Evolutionary conservation across 2,329 filamentous ascomycete genomes (phyloP), one percentile per base, ranked within the genome.

Genomic region (Mariannaea sp.): DNA sequence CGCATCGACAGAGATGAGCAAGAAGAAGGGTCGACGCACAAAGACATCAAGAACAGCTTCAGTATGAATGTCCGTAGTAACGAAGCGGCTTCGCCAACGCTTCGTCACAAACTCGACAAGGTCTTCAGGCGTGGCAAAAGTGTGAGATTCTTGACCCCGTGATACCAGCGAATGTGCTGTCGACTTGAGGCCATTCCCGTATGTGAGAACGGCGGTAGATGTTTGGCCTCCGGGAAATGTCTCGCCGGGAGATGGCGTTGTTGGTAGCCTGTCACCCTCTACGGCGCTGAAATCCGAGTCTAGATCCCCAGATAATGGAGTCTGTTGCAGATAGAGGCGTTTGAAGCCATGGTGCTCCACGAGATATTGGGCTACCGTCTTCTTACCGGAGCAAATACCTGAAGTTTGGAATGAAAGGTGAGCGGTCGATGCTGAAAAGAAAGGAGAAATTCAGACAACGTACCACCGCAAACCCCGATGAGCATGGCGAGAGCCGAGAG

Each of bases 321-420:
- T 49, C 40, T 54, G 49, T 50, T 65, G 55, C 24, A 96, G 79
- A 64, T 83, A 80, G 52, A 97, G 81, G 40, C 84, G 83, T 56
- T 82, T 85, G 74, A 97, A 99, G 56, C 84, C 85, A 72, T 97
- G 89, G 60, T 92, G 84, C 59, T 92, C 83, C 59, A 92, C 84
- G 7, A 99, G 83, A 70, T 96, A 97, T 49, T 90, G 84, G 53
- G 92, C 92, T 60, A 97, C 90, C 8, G 91, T 90, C 69, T 86
- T 87, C 77, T 97, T 97, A 67, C 94, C 94, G 42, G 93, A 87
- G 76, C 92, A 97, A 66, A 97, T 93, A 67, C 90, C 92, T 94
- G 67, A 19, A n/a, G 16, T 14, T 17, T 35, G 41, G 17, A 45
- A 51, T 59, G 49, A 61, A 59, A 43, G 4, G 41, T 47, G 20